Base-by-base conservation (phyloP, 805 yeast species). In the Wickerhamiella parazyma region DNA sequence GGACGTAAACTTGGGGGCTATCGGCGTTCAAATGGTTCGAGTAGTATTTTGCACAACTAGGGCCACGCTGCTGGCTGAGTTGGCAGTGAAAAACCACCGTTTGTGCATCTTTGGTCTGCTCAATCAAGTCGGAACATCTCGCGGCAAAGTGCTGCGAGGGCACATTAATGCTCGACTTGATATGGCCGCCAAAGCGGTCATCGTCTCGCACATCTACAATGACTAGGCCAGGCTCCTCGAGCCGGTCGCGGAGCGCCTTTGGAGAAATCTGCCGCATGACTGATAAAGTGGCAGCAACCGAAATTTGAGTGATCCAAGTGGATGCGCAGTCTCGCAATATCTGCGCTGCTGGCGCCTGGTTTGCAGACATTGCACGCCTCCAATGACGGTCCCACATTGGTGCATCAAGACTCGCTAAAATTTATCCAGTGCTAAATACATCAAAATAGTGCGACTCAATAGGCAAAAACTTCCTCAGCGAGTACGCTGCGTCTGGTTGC, bases 21-120 rank as follows among this genome's bases (percentile, higher is more conserved):
- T 11, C 16, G 12, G 31, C 31, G 12, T 28, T 28, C 31, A 7
- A 10, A 14, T 11, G 31, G 2, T n/a, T 11, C 16, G 16, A 11
- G 16, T 80, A 80, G 52, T 66, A 77, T 63, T 38, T 41, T 0
- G 96, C 86, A 3, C 95, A 73, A 3, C 82, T 67, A 0, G 97
- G 97, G 0, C 97, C 97, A 42, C 98, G 67, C 47, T 80, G 93
- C 60, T 91, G 97, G 3, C 93, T 79, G 24, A 82, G 67, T 22
- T 87, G 86, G 60, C 98, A 89, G 59, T 91, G 95, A 63, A 89
- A 91, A 0, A 91, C 80, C 0, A 85, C 73, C 43, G 72, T 75
- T 35, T 68, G 63, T 6, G 52, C 45, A n/a, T 55, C 58, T 9
- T 60, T 55, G 26, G 70, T 56, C 34, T 61, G 50, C n/a, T 55